Base-by-base conservation (phyloP, 257 asterid species). In the Linaria vulgaris region DNA sequence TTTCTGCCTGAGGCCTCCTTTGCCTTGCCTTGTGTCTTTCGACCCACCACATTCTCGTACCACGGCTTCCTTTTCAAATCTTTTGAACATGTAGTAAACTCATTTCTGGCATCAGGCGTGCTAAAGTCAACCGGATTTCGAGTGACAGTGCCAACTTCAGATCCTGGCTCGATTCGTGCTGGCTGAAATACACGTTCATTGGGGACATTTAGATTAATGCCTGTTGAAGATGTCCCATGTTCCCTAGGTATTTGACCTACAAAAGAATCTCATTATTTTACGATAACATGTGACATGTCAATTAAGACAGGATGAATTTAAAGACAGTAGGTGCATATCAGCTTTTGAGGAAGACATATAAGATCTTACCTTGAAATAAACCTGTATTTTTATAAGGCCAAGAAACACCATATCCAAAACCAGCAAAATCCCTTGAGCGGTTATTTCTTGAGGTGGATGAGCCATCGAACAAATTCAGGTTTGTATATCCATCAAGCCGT, bases 71-170 rank as follows among this genome's bases (percentile, higher is more conserved):
- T 71, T 34, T 43, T 75, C 60, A 85, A 65, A 63, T 80, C 91
- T 68, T 63, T 75, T 4, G 75, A 76, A 52, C 71, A 50, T 41
- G 82, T 65, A 0, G 86, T 85, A 71, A 45, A 87, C 68, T 59
- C 63, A 46, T 83, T 82, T 62, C 77, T 73, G 44, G 84, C 78
- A 25, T 73, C 80, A 9, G 82, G 87, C n/a, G 68, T 3, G 72
- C 79, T 78, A 60, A 90, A 81, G 17, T 92, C 96, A 43, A 83
- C 88, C 10, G 98, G 98, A 72, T 86, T 91, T 41, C 68, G 67
- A 61, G 88, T 88, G 19, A 73, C 73, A 15, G 72, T 69, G 80
- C 88, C 79, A 30, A 69, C 62, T 11, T 74, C 75, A 17, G 66
- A 60, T 45, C 66, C 68, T 16, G 20, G 21, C 8, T 69, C 27